Evolutionary conservation across 148 eudicot species (phyloP), one percentile per base, ranked within the genome.

Genomic region (Spergularia bocconei): DNA sequence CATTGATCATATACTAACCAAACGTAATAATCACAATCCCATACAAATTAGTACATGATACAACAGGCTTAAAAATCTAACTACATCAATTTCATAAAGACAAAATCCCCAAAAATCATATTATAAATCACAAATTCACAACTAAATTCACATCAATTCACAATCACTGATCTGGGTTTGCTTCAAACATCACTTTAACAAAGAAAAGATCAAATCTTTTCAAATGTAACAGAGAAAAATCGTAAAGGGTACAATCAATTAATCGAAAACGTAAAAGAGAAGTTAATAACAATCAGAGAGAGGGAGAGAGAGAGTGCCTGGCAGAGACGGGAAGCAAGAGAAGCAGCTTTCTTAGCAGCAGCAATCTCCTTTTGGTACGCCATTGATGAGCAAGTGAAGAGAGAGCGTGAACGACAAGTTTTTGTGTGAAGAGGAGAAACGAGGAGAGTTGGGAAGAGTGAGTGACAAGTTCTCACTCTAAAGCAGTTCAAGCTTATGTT

Each of bases 301-400:
- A 38, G 36, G 20, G 55, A 39, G 41, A 82, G 51, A 62, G 74
- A 74, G 60, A 63, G 48, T 73, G 29, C 98, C 96, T 90, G 98
- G 76, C 98, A 92, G 29, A 92, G 87, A 53, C 85, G 85, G 79
- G 98, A 87, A 73, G 98, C 98, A 62, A 93, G 92, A 64, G 88
- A 88, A 33, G 92, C 91, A 44, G 97, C 98, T 84, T 89, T 91
- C 82, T 83, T 88, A 63, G 98, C 94, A 62, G 98, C 92, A 67
- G 80, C 84, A 38, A 91, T 88, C 70, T 93, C 90, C 73, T 79
- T 79, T 0, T 87, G 76, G 69, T 86, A 85, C 61, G 88, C 81
- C 89, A 86, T 84, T 69, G 86, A 76, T 52, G 78, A 67, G 29
- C 77, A 65, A 36, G 65, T 57, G 54, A 65, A 51, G 61, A 64